Percentiles rank a stretch among this genome's conserved stretches.
These are phyloP conservation scores for Neofusicoccum sp. DNA, from an alignment of 2,329 filamentous ascomycete genomes.

Conservation along the genomic window DNA sequence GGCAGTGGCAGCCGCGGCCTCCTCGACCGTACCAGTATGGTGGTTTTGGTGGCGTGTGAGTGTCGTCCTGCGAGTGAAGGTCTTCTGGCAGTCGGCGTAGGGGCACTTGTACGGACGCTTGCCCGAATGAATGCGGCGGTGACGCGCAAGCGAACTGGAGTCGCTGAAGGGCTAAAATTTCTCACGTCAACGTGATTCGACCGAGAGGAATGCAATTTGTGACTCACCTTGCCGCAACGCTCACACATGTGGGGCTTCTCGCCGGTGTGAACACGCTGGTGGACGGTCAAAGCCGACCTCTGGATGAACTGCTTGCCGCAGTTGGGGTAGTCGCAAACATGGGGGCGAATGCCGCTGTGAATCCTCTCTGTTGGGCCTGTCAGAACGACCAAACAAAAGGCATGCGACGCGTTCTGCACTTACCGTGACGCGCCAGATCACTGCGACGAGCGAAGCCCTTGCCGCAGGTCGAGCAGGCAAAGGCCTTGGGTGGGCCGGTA, in stretches of 20 bases:
- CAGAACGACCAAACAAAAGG: slow-evolving; percentile 26
- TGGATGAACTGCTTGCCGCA: slow-evolving; percentile 98
- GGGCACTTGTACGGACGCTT: slow-evolving; percentile 97
- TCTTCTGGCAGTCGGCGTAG: slow-evolving; percentile 97
- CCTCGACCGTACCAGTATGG: slow-evolving; percentile 91
- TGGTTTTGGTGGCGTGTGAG: slow-evolving; percentile 94
- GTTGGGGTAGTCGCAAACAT: slow-evolving; percentile 83
- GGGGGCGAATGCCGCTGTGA: slow-evolving; percentile 85
- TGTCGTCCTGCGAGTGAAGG: slow-evolving; percentile 92
- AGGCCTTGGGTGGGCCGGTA: slow-evolving; percentile 66
- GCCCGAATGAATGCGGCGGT: slow-evolving; percentile 91
- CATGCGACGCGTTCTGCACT: slow-evolving; percentile 36
- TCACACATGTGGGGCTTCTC: slow-evolving; percentile 99
- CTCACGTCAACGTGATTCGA: slow-evolving; percentile 17
- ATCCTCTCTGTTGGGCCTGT: slow-evolving; percentile 70
- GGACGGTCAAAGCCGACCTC: slow-evolving; percentile 89
- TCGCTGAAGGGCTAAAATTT: slow-evolving; percentile 81
- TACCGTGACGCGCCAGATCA: slow-evolving; percentile 92
- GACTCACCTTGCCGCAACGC: slow-evolving; percentile 83
- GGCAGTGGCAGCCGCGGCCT: slow-evolving; percentile 84
- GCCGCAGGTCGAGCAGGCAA: slow-evolving; percentile 82
- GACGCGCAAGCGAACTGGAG: slow-evolving; percentile 87
- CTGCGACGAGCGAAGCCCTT: slow-evolving; percentile 93
- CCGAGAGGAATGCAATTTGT: neutral
- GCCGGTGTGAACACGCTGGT: slow-evolving; percentile 91